Conservation (phyloP, 345 rosid species). For the Salix purpurea region DNA sequence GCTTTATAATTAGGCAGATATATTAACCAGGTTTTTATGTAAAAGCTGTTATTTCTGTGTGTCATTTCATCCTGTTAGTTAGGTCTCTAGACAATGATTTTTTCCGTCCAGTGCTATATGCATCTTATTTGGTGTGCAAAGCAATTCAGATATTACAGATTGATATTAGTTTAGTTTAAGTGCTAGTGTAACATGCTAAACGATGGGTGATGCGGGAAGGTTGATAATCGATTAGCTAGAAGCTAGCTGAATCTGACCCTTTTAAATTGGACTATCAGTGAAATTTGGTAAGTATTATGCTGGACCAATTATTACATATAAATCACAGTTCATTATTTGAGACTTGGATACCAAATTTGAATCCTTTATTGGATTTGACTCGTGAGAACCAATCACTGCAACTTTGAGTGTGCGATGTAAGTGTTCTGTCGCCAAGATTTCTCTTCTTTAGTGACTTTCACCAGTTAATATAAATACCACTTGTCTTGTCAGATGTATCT, state of each 20-base stretch:
- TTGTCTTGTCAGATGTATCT: neutral
- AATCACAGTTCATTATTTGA: neutral
- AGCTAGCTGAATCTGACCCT: neutral
- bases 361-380: neutral
- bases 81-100: neutral
- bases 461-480: neutral
- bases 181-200: neutral
- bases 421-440: neutral
- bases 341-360: neutral
- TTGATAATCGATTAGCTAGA: neutral
- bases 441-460: neutral
- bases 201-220: neutral
- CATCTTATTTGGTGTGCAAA: neutral
- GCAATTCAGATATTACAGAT: neutral
- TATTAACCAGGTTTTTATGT: neutral
- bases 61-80: neutral
- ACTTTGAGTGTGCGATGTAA: neutral
- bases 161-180: neutral
- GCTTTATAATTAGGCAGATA: neutral
- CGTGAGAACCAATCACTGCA: neutral
- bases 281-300: neutral
- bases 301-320: neutral
- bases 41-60: neutral
- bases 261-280: neutral
- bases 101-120: neutral